Percentiles rank a stretch among this genome's conserved stretches.
Evolutionary conservation across 441 rosid species (phyloP).

Genomic region (Mallotus repandus): DNA sequence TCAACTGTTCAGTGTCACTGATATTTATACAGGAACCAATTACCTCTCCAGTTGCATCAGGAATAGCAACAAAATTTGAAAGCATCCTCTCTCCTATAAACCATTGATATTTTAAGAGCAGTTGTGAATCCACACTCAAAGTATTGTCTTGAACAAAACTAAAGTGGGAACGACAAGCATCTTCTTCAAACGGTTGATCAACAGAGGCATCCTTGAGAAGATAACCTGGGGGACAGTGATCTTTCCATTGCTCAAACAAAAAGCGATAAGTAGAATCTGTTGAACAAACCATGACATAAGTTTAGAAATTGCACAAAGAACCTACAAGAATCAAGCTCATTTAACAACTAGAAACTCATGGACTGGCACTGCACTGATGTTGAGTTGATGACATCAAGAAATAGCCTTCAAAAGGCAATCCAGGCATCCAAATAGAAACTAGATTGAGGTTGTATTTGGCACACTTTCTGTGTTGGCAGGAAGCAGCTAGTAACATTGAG

Average conservation of each 20-base stretch:
- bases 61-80: slow-evolving; percentile 71
- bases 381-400: background rate
- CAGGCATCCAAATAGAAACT: background rate
- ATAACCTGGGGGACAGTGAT: slow-evolving; percentile 67
- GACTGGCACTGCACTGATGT: background rate
- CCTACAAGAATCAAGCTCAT: background rate
- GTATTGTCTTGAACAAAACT: slow-evolving; percentile 63
- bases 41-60: slow-evolving; percentile 82
- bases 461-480: background rate
- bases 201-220: slow-evolving; percentile 73
- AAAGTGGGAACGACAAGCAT: slow-evolving; percentile 80
- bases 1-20: background rate
- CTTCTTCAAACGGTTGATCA: slow-evolving; percentile 92
- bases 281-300: slow-evolving; percentile 29
- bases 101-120: slow-evolving; percentile 84
- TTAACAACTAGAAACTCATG: background rate
- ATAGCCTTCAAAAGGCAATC: slow-evolving; percentile 4
- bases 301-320: slow-evolving; percentile 12
- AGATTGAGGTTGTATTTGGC: background rate
- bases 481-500: background rate
- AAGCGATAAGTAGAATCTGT: slow-evolving; percentile 80
- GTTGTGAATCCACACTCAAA: slow-evolving; percentile 44
- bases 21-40: slow-evolving; percentile 19
- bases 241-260: slow-evolving; percentile 89
- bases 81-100: slow-evolving; percentile 72